These are phyloP conservation scores for Phycomyces nitens DNA, from an alignment of 192 early-diverging fungal genomes.

Conservation along the genomic window DNA sequence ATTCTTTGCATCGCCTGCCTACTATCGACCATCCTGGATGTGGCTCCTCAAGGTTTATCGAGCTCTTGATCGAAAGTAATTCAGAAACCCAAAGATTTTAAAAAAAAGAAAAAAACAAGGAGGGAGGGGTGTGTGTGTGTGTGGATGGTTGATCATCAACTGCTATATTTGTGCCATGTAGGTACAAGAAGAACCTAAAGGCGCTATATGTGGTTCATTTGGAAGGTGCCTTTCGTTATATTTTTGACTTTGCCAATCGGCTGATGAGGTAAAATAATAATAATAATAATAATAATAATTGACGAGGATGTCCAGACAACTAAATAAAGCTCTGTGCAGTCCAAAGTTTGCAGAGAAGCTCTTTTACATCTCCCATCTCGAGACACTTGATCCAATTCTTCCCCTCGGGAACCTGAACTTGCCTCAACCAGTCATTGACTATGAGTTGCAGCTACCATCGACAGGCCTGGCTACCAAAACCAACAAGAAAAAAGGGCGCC, in stretches of 20 bases:
- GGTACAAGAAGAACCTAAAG: constrained; percentile 94
- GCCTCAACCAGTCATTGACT: constrained; percentile 64
- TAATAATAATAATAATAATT: too few relatives aligned
- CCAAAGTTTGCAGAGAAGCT: constrained; percentile 92
- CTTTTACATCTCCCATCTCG: constrained; percentile 71
- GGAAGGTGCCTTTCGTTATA: constrained; percentile 70
- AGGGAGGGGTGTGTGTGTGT: too few relatives aligned
- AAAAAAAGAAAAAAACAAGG: too few relatives aligned
- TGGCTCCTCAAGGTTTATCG: constrained; percentile 87
- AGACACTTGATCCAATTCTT: constrained; percentile 60
- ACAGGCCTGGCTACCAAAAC: too few relatives aligned
- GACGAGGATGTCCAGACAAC: too few relatives aligned
- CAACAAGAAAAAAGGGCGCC: too few relatives aligned
- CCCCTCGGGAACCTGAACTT: constrained; percentile 74
- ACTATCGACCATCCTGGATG: constrained; percentile 74
- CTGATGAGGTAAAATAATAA: constrained; percentile 82
- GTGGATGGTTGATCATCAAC: not conserved
- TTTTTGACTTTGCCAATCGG: constrained; percentile 84
- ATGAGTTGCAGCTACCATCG: constrained; percentile 26
- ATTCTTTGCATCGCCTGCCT: constrained; percentile 74
- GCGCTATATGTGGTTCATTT: constrained; percentile 89
- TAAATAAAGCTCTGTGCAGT: too few relatives aligned
- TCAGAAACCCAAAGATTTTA: not conserved
- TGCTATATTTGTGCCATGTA: constrained; percentile 10
- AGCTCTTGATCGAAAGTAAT: constrained; percentile 71